Conservation (phyloP, 2,329 filamentous ascomycete genomes). For the Xylariaceae sp. region DNA sequence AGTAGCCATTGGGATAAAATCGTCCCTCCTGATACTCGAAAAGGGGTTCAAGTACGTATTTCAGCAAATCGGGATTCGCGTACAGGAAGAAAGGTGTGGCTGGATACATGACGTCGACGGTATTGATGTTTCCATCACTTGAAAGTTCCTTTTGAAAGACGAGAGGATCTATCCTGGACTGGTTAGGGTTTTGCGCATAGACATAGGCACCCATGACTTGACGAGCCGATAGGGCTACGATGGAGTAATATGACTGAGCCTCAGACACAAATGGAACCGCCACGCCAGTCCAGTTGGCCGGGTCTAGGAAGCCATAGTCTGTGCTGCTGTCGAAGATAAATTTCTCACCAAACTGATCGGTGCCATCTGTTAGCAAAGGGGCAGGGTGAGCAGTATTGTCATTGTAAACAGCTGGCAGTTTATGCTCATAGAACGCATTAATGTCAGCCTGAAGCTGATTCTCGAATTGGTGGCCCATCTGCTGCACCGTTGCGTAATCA, state of each 20-base stretch:
- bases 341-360: slow-evolving; percentile 22
- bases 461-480: slow-evolving; percentile 63
- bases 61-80: slow-evolving; percentile 73
- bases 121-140: slow-evolving; percentile 75
- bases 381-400: slow-evolving; percentile 44
- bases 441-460: slow-evolving; percentile 61
- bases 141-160: slow-evolving; percentile 82
- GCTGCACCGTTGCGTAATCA: slow-evolving; percentile 56
- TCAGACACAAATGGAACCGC: slow-evolving; percentile 69
- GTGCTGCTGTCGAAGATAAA: slow-evolving; percentile 19
- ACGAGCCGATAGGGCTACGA: slow-evolving; percentile 70
- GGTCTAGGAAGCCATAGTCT: slow-evolving; percentile 23
- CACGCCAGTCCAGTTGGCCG: slow-evolving; percentile 44
- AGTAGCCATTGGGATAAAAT: slow-evolving; percentile 75
- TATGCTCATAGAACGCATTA: slow-evolving; percentile 53
- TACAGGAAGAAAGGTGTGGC: slow-evolving; percentile 81
- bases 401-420: slow-evolving; percentile 46
- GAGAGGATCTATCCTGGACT: slow-evolving; percentile 50
- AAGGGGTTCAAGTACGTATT: slow-evolving; percentile 70
- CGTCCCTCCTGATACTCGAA: slow-evolving; percentile 75
- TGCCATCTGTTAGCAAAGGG: slow-evolving; percentile 32
- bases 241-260: slow-evolving; percentile 69
- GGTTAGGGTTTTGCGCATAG: slow-evolving; percentile 60
- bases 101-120: slow-evolving; percentile 81
- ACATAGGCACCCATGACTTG: slow-evolving; percentile 75